Percentiles rank a stretch among this genome's conserved stretches.
These are phyloP conservation scores for Fusarium sororula DNA, from an alignment of 2,329 filamentous ascomycete species.

Conservation along the genomic window DNA sequence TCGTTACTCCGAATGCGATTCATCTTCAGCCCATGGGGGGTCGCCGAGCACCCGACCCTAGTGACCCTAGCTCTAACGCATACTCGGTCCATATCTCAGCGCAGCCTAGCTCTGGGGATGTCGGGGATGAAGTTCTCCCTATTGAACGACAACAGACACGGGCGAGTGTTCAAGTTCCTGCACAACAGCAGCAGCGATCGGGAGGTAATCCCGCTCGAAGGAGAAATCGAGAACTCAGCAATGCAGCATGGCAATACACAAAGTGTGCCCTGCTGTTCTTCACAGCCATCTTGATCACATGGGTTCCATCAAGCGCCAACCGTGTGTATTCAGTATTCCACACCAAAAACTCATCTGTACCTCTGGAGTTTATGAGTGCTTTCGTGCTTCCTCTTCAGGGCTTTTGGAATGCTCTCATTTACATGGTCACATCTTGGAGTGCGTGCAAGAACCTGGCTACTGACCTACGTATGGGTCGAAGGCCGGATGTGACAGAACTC, in stretches of 20 bases:
- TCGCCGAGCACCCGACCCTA: conserved; percentile 24
- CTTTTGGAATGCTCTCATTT: conserved; percentile 86
- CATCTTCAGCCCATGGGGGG: conserved; percentile 38
- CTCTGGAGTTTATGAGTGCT: conserved; percentile 74
- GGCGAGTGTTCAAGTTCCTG: conserved; percentile 2
- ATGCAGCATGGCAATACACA: conserved; percentile 74
- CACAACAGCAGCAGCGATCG: conserved; percentile 28
- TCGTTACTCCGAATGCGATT: conserved; percentile 33
- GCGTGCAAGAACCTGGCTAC: conserved; percentile 63
- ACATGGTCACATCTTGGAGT: conserved; percentile 73
- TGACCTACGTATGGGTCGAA: conserved; percentile 47
- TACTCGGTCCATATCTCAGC: conserved; percentile 64
- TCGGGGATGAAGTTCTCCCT: conserved; percentile 42
- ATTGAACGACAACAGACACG: conserved; percentile 32
- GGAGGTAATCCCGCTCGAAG: conserved; percentile 45
- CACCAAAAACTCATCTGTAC: conserved; percentile 59
- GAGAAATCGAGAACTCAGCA: conserved; percentile 63
- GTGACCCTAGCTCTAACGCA: conserved; percentile 26
- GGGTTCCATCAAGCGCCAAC: conserved; percentile 82
- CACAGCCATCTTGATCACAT: conserved; percentile 74
- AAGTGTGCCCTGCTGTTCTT: conserved; percentile 78
- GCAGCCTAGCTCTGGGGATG: conserved; percentile 25
- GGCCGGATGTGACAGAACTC: conserved; percentile 49
- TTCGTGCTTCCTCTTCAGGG: conserved; percentile 84
- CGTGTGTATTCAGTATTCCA: conserved; percentile 75